Percentiles rank a stretch among this genome's conserved stretches.
These are phyloP conservation scores for Daedaleopsis sinensis DNA, from an alignment of 768 basidiomycete species.

Conservation along the genomic window DNA sequence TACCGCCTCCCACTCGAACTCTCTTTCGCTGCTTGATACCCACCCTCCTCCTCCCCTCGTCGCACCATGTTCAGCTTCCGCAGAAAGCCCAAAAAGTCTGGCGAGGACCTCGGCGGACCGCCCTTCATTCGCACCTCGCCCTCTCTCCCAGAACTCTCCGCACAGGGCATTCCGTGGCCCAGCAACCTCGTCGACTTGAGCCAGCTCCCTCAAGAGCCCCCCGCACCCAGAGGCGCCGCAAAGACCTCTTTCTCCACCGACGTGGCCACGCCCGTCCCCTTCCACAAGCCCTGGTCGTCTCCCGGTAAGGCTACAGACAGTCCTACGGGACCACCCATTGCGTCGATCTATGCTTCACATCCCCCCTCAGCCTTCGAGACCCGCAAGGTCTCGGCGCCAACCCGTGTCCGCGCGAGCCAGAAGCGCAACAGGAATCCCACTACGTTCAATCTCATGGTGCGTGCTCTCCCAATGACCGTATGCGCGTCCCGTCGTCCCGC, in stretches of 20 bases:
- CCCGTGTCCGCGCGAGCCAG: constrained; percentile 56
- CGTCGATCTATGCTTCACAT: constrained; percentile 67
- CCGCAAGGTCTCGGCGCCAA: constrained; percentile 42
- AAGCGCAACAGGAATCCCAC: constrained; percentile 68
- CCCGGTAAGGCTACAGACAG: constrained; percentile 23
- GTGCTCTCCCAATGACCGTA: constrained; percentile 19
- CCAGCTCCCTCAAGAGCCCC: constrained; percentile 55
- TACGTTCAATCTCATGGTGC: constrained; percentile 86
- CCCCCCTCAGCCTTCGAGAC: constrained; percentile 67
- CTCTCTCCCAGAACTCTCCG: constrained; percentile 75
- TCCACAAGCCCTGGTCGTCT: constrained; percentile 76
- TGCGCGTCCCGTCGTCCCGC: too few species aligned
- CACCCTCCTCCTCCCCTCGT: constrained; percentile 18
- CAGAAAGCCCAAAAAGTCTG: constrained; percentile 61
- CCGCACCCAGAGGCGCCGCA: constrained; percentile 63
- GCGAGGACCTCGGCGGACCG: constrained; percentile 39
- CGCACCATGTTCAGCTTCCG: constrained; percentile 68
- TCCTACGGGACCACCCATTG: constrained; percentile 52
- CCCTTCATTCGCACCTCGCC: constrained; percentile 70
- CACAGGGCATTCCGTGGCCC: constrained; percentile 84
- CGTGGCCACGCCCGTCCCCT: constrained; percentile 62
- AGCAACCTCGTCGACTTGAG: constrained; percentile 77
- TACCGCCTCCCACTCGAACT: constrained; percentile 24
- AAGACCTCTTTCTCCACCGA: constrained; percentile 64
- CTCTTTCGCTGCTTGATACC: constrained; percentile 23